Evolutionary conservation across 2,329 filamentous ascomycete species (phyloP).

Genomic region (Talaromyces rugulosus): DNA sequence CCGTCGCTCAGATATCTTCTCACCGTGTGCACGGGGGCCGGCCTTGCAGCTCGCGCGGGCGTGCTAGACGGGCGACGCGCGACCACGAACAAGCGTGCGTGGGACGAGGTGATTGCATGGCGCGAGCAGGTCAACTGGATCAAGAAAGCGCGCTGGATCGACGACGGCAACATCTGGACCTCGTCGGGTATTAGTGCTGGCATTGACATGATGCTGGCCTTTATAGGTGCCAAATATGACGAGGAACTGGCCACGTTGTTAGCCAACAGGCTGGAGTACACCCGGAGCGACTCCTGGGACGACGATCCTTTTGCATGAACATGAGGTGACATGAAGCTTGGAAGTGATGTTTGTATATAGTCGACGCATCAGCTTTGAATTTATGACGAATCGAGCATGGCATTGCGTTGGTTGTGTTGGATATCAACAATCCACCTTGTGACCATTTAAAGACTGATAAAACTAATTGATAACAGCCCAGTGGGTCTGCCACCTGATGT

Average conservation of each 20-base stretch:
- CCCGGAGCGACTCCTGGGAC: constrained; percentile 47
- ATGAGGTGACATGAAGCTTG: neutral
- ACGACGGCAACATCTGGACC: constrained; percentile 64
- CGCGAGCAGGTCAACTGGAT: constrained; percentile 58
- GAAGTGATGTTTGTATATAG: neutral
- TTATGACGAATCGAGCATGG: neutral
- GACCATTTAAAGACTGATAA: neutral
- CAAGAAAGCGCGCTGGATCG: constrained; percentile 58
- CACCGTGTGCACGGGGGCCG: constrained; percentile 64
- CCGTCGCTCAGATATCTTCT: constrained; percentile 53
- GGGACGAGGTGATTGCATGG: constrained; percentile 44
- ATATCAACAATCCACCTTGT: neutral
- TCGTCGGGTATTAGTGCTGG: constrained; percentile 61
- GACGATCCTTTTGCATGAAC: constrained; percentile 54
- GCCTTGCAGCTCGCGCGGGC: constrained; percentile 55
- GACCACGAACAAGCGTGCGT: constrained; percentile 64
- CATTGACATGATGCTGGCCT: constrained; percentile 59
- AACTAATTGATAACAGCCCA: neutral
- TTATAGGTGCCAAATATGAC: constrained; percentile 53
- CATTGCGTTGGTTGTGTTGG: neutral
- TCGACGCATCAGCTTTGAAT: neutral
- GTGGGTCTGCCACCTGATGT: too few species aligned
- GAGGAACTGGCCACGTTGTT: constrained; percentile 46
- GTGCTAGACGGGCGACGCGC: constrained; percentile 57
- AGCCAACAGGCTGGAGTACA: constrained; percentile 56